These are phyloP conservation scores for Allium cepa DNA, from an alignment of 106 monocot species.

Conservation along the genomic window DNA sequence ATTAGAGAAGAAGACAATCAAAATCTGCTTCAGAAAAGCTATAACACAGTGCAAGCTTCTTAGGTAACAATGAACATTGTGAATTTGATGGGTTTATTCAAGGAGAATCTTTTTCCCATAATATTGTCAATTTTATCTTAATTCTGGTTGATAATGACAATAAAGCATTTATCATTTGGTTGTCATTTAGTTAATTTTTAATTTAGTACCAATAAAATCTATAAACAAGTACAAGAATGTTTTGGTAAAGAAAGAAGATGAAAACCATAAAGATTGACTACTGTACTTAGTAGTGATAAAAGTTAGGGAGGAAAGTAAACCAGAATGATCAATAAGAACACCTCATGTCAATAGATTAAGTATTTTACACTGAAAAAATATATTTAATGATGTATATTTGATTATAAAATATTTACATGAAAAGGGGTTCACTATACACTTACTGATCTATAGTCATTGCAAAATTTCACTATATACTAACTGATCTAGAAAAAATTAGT, in stretches of 20 bases:
- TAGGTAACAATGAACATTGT: background rate
- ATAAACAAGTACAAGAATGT: background rate
- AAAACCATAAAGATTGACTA: background rate
- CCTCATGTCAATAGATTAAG: too few species aligned
- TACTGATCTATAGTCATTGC: too few species aligned
- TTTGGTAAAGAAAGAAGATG: background rate
- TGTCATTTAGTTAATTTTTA: background rate
- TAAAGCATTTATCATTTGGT: background rate
- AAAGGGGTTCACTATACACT: too few species aligned
- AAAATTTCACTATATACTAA: too few species aligned
- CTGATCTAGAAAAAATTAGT: too few species aligned
- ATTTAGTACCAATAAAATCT: background rate
- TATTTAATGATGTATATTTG: too few species aligned
- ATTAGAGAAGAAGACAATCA: background rate
- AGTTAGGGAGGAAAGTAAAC: background rate
- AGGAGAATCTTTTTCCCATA: background rate
- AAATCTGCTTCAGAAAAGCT: background rate
- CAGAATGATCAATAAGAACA: background rate
- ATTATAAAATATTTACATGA: too few species aligned
- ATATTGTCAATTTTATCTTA: background rate
- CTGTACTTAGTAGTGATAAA: background rate
- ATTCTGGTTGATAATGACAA: slow-evolving; percentile 1
- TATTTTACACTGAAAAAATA: too few species aligned
- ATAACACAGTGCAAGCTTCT: background rate
- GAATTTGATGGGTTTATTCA: background rate